phyloP scores from a whole-genome alignment of 2,329 filamentous ascomycete species.

The Colletotrichum sp. region DNA sequence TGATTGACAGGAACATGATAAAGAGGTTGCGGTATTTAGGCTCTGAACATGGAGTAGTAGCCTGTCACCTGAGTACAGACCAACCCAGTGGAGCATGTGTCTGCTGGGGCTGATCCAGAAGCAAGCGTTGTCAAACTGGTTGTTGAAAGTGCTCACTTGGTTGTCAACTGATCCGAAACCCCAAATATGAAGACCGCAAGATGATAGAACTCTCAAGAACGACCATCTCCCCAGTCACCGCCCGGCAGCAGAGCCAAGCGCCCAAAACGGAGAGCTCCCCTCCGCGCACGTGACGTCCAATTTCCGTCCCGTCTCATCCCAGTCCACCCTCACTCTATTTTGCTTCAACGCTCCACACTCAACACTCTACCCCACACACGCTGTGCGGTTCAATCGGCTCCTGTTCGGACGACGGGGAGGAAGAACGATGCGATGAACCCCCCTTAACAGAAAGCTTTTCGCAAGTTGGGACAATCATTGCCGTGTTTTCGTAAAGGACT shows the following conservation, averaged over 20 bases:
- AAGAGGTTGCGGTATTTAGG: fast-evolving
- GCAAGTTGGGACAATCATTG: background rate
- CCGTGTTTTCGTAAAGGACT: background rate
- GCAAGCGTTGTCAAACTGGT: background rate
- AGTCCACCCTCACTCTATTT: slow-evolving; percentile 5
- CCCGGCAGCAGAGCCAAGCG: background rate
- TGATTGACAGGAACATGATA: background rate
- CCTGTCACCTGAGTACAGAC: background rate
- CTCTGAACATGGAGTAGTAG: background rate
- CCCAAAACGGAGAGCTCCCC: background rate
- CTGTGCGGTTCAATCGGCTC: background rate
- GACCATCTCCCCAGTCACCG: background rate
- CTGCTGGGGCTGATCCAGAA: background rate
- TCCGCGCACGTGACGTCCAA: slow-evolving; percentile 11
- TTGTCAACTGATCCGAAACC: background rate
- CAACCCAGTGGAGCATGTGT: background rate
- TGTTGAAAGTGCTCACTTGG: fast-evolving
- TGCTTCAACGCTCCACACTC: background rate
- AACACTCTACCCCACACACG: background rate
- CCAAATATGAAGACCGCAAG: background rate
- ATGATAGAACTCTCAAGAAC: fast-evolving
- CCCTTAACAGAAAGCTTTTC: too few species aligned
- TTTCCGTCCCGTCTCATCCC: slow-evolving; percentile 5
- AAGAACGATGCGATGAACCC: background rate
- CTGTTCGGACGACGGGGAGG: background rate